These are phyloP conservation scores for Trichoderma sp. DNA, from an alignment of 2,329 filamentous ascomycete genomes.

Conservation along the genomic window DNA sequence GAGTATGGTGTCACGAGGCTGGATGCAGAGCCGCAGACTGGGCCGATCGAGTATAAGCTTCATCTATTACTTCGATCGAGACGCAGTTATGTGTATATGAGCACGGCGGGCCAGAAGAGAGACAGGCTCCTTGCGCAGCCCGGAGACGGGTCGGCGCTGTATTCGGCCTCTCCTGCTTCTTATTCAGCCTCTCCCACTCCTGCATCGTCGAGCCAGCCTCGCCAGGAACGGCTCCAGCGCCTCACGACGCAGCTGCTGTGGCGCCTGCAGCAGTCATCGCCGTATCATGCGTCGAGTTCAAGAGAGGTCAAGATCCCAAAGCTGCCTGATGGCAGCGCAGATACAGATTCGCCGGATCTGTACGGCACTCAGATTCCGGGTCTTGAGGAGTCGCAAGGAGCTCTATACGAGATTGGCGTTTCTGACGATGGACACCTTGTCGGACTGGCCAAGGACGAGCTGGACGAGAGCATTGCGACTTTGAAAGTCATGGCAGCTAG, in stretches of 20 bases:
- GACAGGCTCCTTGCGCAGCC: slow-evolving; percentile 15
- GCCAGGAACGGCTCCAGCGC: slow-evolving; percentile 84
- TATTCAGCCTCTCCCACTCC: slow-evolving; percentile 35
- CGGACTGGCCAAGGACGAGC: slow-evolving; percentile 84
- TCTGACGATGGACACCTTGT: slow-evolving; percentile 91
- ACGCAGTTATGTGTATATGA: slow-evolving; percentile 71
- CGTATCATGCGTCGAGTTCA: slow-evolving; percentile 80
- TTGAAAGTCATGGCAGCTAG: slow-evolving; percentile 89
- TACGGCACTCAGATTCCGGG: slow-evolving; percentile 68
- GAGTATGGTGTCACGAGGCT: slow-evolving; percentile 73
- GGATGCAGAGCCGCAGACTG: slow-evolving; percentile 88
- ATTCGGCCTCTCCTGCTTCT: slow-evolving; percentile 36
- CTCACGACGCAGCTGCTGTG: slow-evolving; percentile 93
- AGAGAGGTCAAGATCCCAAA: slow-evolving; percentile 74
- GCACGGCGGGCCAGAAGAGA: slow-evolving; percentile 48
- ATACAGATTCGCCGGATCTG: slow-evolving; percentile 49
- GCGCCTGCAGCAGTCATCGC: slow-evolving; percentile 92
- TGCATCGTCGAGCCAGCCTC: slow-evolving; percentile 62
- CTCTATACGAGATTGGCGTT: slow-evolving; percentile 94
- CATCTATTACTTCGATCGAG: slow-evolving; percentile 82
- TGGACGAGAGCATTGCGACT: slow-evolving; percentile 86
- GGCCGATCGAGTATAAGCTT: slow-evolving; percentile 94
- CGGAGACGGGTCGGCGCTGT: slow-evolving; percentile 19
- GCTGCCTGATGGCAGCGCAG: slow-evolving; percentile 64
- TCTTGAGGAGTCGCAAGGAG: slow-evolving; percentile 88